Base-by-base conservation (phyloP, 441 rosid genomes). In the Adansonia grandidieri region DNA sequence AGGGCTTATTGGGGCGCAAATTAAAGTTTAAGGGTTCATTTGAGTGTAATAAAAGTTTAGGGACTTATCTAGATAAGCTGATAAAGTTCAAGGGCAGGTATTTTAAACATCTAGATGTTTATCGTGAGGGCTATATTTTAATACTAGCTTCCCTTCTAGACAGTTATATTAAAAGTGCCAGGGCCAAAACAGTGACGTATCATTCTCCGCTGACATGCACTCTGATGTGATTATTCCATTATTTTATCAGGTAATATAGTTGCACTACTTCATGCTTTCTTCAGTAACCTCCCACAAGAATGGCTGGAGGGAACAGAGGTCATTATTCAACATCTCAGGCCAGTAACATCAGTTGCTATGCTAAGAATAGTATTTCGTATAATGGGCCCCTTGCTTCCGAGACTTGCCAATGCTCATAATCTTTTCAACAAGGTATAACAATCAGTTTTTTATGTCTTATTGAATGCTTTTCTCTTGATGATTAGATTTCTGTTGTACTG, bases 221-320 rank as follows among this genome's bases (percentile, higher is more conserved):
- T 80, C 71, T 83, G 77, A 64, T 68, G 73, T 51, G 50, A 24
- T 57, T 72, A 71, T 54, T 32, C 6, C 51, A 54, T 48, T 80
- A 44, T 53, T 80, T 67, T 76, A 67, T 72, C 97, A 96, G 99
- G 99, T 74, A 96, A 92, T 78, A 83, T 88, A 57, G 92, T 96
- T 24, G 98, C 99, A 3, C 83, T 96, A 83, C 96, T 96, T 66
- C 99, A 93, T 86, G 87, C 98, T 74, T 91, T 96, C 93, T 96
- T 93, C 83, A 86, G 98, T 81, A 93, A 94, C 82, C 98, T 96
- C 79, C 99, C 99, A 40, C 97, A 93, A 77, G 99, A 96, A 88
- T 96, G 98, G 99, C 90, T 96, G 77, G 99, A 96, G 75, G 93
- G 97, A 78, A 89, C 97, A 0, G 97, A 93, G 77, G 84, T 60